A percentile compares a stretch with the other conserved stretches of the same genome.
These are phyloP conservation scores for Cucumis sativus DNA, from an alignment of 306 rosid genomes.

Conservation along the genomic window DNA sequence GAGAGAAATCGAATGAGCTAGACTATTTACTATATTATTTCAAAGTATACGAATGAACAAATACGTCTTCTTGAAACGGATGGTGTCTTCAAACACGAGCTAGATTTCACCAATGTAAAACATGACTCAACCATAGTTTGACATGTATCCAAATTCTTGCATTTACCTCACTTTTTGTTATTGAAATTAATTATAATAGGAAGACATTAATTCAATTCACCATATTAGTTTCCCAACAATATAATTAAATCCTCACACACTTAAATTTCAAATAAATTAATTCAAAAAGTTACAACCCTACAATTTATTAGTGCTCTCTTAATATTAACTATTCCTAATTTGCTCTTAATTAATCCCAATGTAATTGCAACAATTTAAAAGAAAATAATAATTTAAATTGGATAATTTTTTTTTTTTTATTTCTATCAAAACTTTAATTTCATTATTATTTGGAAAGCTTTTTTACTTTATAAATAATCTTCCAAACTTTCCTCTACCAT, in stretches of 20 bases:
- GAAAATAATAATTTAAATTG: no score
- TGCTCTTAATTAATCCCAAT: not conserved
- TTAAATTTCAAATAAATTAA: not conserved
- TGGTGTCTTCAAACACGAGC: no score
- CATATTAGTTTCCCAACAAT: not conserved
- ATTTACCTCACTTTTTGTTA: no score
- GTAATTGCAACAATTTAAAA: not conserved
- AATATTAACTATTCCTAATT: not conserved
- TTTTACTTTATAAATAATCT: no score
- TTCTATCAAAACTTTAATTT: not conserved
- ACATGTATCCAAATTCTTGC: no score
- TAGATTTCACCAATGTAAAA: no score
- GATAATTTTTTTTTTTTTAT: not conserved
- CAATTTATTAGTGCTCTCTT: not conserved
- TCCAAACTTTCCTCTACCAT: not conserved
- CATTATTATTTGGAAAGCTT: not conserved
- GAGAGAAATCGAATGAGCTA: no score
- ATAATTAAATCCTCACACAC: not conserved
- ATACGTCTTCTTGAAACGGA: no score
- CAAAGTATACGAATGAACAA: no score
- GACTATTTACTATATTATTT: no score
- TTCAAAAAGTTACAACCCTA: not conserved
- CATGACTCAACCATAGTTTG: no score
- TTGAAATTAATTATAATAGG: no score
- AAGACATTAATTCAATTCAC: not conserved